Conservation (phyloP, 1,284 basidiomycete species). For the Fomitopsis betulina region DNA sequence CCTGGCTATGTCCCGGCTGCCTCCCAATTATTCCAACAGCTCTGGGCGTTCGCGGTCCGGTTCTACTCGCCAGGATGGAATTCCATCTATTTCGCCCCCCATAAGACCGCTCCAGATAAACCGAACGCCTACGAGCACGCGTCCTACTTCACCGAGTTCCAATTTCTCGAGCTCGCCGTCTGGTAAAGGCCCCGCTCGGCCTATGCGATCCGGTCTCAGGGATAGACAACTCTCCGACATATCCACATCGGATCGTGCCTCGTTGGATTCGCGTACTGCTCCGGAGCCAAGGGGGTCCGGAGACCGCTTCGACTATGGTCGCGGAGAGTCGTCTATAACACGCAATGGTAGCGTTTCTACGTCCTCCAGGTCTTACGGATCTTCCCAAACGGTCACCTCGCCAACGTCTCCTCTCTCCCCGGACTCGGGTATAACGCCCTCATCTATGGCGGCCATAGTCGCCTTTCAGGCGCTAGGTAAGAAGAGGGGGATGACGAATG, state of each 20-base stretch:
- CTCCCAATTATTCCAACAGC: conserved; percentile 38
- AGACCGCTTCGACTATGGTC: conserved; percentile 22
- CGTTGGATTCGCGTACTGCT: conserved; percentile 20
- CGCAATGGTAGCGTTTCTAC: conserved; percentile 19
- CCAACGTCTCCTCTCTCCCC: conserved; percentile 16
- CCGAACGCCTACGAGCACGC: conserved; percentile 21
- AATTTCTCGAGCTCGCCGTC: conserved; percentile 16
- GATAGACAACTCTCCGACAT: conserved; percentile 27
- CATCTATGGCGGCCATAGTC: conserved; percentile 53
- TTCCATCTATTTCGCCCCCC: conserved; percentile 12
- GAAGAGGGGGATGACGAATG: conserved; percentile 50
- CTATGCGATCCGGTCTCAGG: conserved; percentile 31
- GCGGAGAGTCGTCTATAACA: conserved; percentile 17
- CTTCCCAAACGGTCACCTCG: conserved; percentile 13
- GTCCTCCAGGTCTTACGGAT: conserved; percentile 13
- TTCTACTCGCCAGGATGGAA: conserved; percentile 18
- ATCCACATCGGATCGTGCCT: conserved; percentile 25
- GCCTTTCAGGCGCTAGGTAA: conserved; percentile 64
- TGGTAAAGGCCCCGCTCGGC: conserved; percentile 26
- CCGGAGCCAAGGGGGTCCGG: conserved; percentile 25
- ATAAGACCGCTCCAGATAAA: conserved; percentile 53
- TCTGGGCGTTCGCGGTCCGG: conserved; percentile 22
- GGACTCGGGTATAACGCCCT: conserved; percentile 27
- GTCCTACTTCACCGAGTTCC: conserved; percentile 31
- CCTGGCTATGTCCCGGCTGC: conserved; percentile 48